Base-by-base conservation (phyloP, 164 flowering plant genomes). In the Aristolochia californica region DNA sequence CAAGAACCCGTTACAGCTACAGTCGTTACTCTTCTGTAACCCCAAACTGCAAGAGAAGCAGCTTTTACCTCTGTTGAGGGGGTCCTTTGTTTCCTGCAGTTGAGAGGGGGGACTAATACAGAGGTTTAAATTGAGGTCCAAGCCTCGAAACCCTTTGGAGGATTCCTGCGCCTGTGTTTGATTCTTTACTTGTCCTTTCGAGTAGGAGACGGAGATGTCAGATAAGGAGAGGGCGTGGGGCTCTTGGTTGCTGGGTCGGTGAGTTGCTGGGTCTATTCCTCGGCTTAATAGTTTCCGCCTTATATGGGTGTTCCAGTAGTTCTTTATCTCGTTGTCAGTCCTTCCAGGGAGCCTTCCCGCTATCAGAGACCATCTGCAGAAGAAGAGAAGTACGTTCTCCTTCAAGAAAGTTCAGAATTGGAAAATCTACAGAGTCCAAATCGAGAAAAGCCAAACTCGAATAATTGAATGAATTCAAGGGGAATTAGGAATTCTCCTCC, bases 291-390 rank as follows among this genome's bases (percentile, higher is more conserved):
- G 78, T 75, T 87, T 87, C 38, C 91, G 78, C 58, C 87, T 76
- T 59, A 88, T 85, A 43, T 88, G 95, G 0, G 95, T 87, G 70
- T 87, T 87, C 95, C 95, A 87, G 55, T 84, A 87, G 49, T 87
- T 87, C 72, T 87, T 87, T 24, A 87, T 87, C 79, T 87, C 95
- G 60, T 87, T 84, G 54, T 87, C 91, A 18, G 96, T 85, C 68
- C 94, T 76, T 52, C 94, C 96, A 2, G 88, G 88, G 25, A 84
- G 69, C 76, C 91, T 79, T n/a, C 86, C 88, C 0, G 88, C 91
- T 43, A 85, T 85, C 43, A 74, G 66, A 1, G 77, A 70, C 74
- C 77, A 70, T 58, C 77, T 74, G 56, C 10, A 23, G 27, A 48
- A 48, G 5, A 18, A n/a, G 7, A 48, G 11, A 48, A n/a, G n/a